These are phyloP conservation scores for Leccinum angustisporum DNA, from an alignment of 1,284 basidiomycete species.

Conservation along the genomic window DNA sequence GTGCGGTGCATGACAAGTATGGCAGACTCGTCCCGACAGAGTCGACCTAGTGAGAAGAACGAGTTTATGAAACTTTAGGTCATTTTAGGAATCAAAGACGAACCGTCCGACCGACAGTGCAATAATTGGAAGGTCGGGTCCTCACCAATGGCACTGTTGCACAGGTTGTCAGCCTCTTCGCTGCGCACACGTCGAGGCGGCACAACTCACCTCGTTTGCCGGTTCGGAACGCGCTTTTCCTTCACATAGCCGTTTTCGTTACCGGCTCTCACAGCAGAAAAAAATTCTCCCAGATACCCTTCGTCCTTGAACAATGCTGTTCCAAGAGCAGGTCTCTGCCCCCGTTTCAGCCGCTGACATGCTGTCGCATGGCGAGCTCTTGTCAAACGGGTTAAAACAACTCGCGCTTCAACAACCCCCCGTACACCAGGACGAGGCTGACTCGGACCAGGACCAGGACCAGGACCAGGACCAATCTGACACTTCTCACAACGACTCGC, in stretches of 20 bases:
- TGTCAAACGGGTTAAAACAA: constrained; percentile 28
- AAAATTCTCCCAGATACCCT: neutral
- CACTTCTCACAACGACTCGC: constrained; percentile 8
- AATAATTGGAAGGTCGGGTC: constrained; percentile 23
- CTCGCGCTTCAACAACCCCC: constrained; percentile 14
- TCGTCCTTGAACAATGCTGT: neutral
- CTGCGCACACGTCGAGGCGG: constrained; percentile 1
- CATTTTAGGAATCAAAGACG: constrained; percentile 35
- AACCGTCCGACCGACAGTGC: constrained; percentile 1
- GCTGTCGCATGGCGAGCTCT: constrained; percentile 24
- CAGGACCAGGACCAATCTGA: constrained; percentile 1
- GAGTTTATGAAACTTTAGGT: constrained; percentile 36
- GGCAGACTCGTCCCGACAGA: constrained; percentile 39
- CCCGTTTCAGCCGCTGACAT: constrained; percentile 13
- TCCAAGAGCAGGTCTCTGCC: neutral
- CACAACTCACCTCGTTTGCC: constrained; percentile 9
- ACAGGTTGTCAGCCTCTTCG: constrained; percentile 21
- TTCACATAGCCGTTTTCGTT: constrained; percentile 28
- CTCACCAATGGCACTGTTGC: neutral
- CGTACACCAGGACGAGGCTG: neutral
- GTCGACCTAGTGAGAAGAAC: constrained; percentile 27
- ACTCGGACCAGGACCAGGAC: constrained; percentile 1
- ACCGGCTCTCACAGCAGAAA: neutral
- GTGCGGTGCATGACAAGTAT: constrained; percentile 37
- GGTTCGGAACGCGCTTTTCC: constrained; percentile 8